phyloP scores from a whole-genome alignment of 768 basidiomycete genomes.

The Kwoniella sp. region DNA sequence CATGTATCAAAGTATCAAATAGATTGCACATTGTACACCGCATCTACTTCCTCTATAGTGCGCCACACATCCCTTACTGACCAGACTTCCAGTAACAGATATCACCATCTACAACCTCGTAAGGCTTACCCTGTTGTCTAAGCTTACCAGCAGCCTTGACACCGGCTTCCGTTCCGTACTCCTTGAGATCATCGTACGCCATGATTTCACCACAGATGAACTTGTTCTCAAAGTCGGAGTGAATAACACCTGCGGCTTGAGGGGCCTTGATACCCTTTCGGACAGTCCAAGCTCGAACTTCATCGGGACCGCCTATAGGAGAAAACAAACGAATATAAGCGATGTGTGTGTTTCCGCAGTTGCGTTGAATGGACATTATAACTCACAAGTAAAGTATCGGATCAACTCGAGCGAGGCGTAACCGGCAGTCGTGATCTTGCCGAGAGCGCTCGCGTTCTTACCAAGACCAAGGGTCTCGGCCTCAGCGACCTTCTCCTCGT shows the following conservation, averaged over 20 bases:
- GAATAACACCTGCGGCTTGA: conserved; percentile 96
- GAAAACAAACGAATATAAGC: too few species aligned
- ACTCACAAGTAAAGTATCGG: conserved; percentile 64
- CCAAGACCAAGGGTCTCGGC: conserved; percentile 72
- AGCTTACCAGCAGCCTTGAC: conserved; percentile 94
- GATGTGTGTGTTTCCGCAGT: too few species aligned
- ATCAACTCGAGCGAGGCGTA: conserved; percentile 79
- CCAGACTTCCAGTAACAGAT: conserved; percentile 54
- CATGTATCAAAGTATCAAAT: not conserved
- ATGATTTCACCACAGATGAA: conserved; percentile 98
- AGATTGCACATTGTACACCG: not conserved
- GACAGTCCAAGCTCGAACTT: conserved; percentile 98
- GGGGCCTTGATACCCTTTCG: conserved; percentile 91
- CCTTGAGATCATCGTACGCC: conserved; percentile 83
- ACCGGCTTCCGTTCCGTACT: conserved; percentile 82
- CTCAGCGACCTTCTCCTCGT: conserved; percentile 66
- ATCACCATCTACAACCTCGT: conserved; percentile 52
- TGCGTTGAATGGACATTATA: too few species aligned
- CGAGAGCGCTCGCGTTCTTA: conserved; percentile 64
- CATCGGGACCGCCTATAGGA: conserved; percentile 70
- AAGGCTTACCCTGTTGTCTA: conserved; percentile 94
- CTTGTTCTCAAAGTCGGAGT: conserved; percentile 97
- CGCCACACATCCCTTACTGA: conserved; percentile 20
- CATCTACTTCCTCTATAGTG: not conserved
- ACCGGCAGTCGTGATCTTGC: conserved; percentile 93